Evolutionary conservation across 1,284 basidiomycete genomes (phyloP).

Genomic region (Boletus sp.): DNA sequence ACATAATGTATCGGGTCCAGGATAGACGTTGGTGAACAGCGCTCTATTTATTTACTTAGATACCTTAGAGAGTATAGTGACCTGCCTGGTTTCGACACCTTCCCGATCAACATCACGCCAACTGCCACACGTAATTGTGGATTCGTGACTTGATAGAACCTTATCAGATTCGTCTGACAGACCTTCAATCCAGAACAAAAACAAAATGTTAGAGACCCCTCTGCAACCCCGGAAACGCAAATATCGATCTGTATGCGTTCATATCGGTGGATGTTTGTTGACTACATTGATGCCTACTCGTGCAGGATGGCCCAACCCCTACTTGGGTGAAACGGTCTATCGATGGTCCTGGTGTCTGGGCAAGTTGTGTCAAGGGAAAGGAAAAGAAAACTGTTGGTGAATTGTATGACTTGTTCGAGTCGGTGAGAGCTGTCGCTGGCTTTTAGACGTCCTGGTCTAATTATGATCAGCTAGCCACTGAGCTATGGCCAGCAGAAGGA

Average conservation of each 20-base stretch:
- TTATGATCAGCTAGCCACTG: slow-evolving; percentile 52
- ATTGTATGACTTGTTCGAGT: slow-evolving; percentile 72
- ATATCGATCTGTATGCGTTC: slow-evolving; percentile 28
- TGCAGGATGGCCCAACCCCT: slow-evolving; percentile 40
- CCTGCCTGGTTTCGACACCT: too few relatives aligned
- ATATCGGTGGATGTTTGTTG: neutral
- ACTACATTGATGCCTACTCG: slow-evolving; percentile 3
- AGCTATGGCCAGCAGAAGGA: slow-evolving; percentile 58
- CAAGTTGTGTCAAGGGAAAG: slow-evolving; percentile 76
- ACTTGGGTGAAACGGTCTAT: slow-evolving; percentile 58
- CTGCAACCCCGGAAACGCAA: slow-evolving; percentile 31
- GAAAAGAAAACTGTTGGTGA: slow-evolving; percentile 74
- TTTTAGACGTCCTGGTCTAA: slow-evolving; percentile 9
- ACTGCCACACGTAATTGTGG: neutral
- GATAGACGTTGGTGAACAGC: neutral
- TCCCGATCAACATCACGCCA: neutral
- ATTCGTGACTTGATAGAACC: neutral
- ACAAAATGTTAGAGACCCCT: slow-evolving; percentile 20
- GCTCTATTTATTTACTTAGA: slow-evolving; percentile 16
- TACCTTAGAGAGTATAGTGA: slow-evolving; percentile 16
- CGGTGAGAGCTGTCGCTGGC: slow-evolving; percentile 37
- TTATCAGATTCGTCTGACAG: slow-evolving; percentile 3
- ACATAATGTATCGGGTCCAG: slow-evolving; percentile 8
- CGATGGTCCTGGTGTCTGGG: slow-evolving; percentile 79
- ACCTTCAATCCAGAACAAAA: neutral